phyloP scores from a whole-genome alignment of 352 stramenopile species.

The Phytophthora capsici region DNA sequence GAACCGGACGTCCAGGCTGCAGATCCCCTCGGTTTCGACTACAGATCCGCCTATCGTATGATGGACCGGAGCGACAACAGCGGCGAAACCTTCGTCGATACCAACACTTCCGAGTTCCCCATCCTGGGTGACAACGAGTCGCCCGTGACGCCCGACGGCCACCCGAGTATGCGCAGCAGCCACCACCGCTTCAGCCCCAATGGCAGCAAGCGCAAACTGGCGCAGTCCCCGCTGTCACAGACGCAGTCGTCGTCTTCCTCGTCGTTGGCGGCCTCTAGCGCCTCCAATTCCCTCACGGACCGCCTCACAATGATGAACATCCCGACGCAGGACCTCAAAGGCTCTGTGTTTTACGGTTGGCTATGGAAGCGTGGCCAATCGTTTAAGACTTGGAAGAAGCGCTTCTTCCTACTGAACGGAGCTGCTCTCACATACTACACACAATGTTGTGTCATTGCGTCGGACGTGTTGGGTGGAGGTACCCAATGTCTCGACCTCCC shows the following conservation, averaged over 20 bases:
- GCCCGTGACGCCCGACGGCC: slow-evolving; percentile 29
- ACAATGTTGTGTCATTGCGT: slow-evolving; percentile 71
- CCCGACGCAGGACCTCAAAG: slow-evolving; percentile 61
- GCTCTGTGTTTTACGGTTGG: slow-evolving; percentile 74
- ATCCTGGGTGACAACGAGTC: slow-evolving; percentile 42
- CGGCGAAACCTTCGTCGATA: slow-evolving; percentile 26
- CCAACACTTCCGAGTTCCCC: slow-evolving; percentile 39
- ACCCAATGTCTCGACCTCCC: slow-evolving; percentile 70
- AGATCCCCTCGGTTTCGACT: slow-evolving; percentile 21
- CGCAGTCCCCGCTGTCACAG: slow-evolving; percentile 32
- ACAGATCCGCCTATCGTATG: slow-evolving; percentile 16
- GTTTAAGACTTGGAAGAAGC: slow-evolving; percentile 86
- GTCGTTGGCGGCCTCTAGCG: slow-evolving; percentile 15
- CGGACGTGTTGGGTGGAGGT: slow-evolving; percentile 52
- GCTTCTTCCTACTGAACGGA: slow-evolving; percentile 77
- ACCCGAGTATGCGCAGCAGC: slow-evolving; percentile 34
- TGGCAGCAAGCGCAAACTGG: slow-evolving; percentile 33
- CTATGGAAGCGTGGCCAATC: slow-evolving; percentile 78
- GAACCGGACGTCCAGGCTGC: slow-evolving; percentile 22
- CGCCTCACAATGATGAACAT: slow-evolving; percentile 72
- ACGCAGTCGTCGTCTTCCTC: slow-evolving; percentile 37
- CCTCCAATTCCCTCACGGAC: slow-evolving; percentile 49
- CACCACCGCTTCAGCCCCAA: slow-evolving; percentile 20
- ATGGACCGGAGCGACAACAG: slow-evolving; percentile 26
- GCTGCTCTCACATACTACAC: slow-evolving; percentile 75